These are phyloP conservation scores for Cucumis hystrix DNA, from an alignment of 306 rosid species.

Conservation along the genomic window DNA sequence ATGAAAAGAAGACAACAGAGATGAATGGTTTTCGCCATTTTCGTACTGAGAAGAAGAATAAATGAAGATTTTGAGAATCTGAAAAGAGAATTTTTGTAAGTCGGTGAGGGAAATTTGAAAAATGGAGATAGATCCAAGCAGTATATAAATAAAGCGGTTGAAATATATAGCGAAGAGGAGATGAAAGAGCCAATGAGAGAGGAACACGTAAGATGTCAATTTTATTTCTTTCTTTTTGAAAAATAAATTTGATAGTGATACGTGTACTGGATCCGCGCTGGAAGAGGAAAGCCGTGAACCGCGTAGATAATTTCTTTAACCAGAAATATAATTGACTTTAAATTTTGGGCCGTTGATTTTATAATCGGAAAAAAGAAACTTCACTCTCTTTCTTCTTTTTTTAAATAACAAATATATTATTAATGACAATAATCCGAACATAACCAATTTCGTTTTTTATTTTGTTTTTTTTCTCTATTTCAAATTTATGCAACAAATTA, in stretches of 20 bases:
- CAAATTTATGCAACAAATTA: too few species aligned
- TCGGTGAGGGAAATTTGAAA: slow-evolving; percentile 1
- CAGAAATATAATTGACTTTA: neutral
- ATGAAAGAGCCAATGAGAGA: neutral
- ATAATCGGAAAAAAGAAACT: neutral
- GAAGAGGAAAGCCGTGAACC: neutral
- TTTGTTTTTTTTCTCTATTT: too few species aligned
- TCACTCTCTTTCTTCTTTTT: neutral
- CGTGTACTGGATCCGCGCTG: neutral
- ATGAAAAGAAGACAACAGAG: slow-evolving; percentile 9
- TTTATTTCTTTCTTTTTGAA: too few species aligned
- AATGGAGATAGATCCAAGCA: neutral
- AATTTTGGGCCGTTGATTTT: neutral
- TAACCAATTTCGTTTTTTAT: too few species aligned
- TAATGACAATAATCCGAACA: too few species aligned
- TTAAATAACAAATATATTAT: neutral
- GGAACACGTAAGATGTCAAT: neutral
- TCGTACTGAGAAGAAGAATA: neutral
- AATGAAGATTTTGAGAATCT: neutral
- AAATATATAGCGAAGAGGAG: too few species aligned
- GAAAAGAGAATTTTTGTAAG: slow-evolving; percentile 10
- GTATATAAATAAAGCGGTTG: neutral
- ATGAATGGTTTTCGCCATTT: slow-evolving; percentile 26
- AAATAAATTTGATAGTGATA: neutral
- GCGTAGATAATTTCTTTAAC: neutral